phyloP scores from a whole-genome alignment of 306 rosid species.

The Rubus idaeus region DNA sequence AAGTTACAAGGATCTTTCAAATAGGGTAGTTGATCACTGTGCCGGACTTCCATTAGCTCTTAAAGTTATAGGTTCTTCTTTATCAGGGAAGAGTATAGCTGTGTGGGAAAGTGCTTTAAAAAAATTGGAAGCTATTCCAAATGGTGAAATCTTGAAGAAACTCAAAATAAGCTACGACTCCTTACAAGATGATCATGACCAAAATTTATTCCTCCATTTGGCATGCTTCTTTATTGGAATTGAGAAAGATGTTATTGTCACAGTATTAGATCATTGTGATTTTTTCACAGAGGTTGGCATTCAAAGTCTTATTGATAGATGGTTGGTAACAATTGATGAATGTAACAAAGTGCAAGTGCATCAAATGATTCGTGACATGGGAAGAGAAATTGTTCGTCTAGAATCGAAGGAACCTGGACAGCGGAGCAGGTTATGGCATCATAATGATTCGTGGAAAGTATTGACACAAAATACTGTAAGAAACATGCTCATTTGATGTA shows the following conservation, averaged over 20 bases:
- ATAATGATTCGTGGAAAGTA: background rate
- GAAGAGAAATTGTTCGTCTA: background rate
- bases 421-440: background rate
- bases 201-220: background rate
- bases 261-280: background rate
- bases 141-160: background rate
- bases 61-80: background rate
- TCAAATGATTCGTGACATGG: slow-evolving; percentile 11
- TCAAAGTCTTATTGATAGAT: background rate
- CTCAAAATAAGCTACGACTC: slow-evolving; percentile 14
- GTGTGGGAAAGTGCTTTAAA: background rate
- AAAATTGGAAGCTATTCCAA: background rate
- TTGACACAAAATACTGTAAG: background rate
- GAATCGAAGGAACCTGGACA: background rate
- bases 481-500: background rate
- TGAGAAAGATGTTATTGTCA: background rate
- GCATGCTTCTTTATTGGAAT: slow-evolving; percentile 2
- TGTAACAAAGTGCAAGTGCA: background rate
- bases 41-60: no score
- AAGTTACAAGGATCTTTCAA: background rate
- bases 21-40: background rate
- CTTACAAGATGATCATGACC: background rate
- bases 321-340: background rate
- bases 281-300: no score
- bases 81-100: background rate